Conservation (phyloP, 2,329 filamentous ascomycete species). For the Stylonectria norvegica region DNA sequence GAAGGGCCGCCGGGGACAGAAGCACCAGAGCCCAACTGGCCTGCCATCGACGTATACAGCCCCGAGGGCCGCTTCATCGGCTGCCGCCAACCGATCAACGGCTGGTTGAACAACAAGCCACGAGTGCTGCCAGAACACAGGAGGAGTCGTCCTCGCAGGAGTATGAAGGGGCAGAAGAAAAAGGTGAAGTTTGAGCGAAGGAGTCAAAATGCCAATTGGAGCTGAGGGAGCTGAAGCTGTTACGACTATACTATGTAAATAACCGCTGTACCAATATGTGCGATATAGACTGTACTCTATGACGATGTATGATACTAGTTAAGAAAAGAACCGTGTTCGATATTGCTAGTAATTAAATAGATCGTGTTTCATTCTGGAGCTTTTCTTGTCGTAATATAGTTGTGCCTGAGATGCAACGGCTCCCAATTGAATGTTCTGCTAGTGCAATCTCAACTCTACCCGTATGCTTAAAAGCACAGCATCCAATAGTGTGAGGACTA, state of each 20-base stretch:
- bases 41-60: constrained; percentile 77
- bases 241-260: constrained; percentile 12
- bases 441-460: constrained; percentile 1
- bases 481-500: too few relatives aligned
- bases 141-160: constrained; percentile 59
- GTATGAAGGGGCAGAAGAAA: constrained; percentile 63
- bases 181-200: constrained; percentile 30
- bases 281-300: constrained; percentile 13
- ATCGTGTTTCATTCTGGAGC: too few relatives aligned
- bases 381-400: too few relatives aligned
- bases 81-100: constrained; percentile 64
- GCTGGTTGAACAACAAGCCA: constrained; percentile 62
- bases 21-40: constrained; percentile 47
- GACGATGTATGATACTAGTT: constrained; percentile 6
- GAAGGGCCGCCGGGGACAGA: constrained; percentile 11
- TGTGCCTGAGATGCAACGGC: too few relatives aligned
- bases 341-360: too few relatives aligned
- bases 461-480: constrained; percentile 7
- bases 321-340: constrained; percentile 12
- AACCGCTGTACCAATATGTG: constrained; percentile 11
- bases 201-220: constrained; percentile 10
- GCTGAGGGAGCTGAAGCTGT: constrained; percentile 11
- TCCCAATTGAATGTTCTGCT: too few relatives aligned
- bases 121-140: constrained; percentile 46
- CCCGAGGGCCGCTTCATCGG: constrained; percentile 81